Conservation (phyloP, 2,329 filamentous ascomycete species). For the Pseudogymnoascus sp. region DNA sequence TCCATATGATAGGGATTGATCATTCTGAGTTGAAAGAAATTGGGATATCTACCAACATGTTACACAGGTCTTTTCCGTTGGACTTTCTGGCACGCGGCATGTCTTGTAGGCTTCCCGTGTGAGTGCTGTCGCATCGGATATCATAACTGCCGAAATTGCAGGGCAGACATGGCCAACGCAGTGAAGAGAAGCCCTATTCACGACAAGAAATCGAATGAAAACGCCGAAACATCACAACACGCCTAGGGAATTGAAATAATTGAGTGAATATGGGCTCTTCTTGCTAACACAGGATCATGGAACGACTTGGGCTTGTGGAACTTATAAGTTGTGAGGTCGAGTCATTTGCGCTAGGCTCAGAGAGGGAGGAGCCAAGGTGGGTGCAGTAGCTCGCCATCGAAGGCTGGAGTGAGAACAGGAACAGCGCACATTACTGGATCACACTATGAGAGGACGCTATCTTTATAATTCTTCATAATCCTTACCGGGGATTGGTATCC, state of each 20-base stretch:
- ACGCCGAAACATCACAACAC: background rate
- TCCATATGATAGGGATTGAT: background rate
- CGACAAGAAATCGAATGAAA: background rate
- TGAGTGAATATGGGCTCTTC: background rate
- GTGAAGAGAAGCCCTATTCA: background rate
- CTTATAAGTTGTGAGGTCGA: constrained; percentile 1
- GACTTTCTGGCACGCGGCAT: background rate
- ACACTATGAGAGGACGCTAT: background rate
- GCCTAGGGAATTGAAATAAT: background rate
- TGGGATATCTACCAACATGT: background rate
- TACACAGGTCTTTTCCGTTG: background rate
- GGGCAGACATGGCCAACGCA: background rate
- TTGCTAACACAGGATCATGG: background rate
- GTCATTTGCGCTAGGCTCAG: constrained; percentile 1
- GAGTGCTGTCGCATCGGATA: background rate
- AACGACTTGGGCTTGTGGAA: background rate
- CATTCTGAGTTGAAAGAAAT: too few relatives aligned
- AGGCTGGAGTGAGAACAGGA: background rate
- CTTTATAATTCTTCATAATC: background rate
- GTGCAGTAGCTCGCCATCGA: constrained; percentile 4
- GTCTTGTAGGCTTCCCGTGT: background rate
- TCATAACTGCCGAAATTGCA: background rate
- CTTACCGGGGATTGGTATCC: background rate
- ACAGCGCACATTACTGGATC: background rate
- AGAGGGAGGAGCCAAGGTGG: background rate